A percentile compares a stretch with the other conserved stretches of the same genome.
Evolutionary conservation across 768 basidiomycete genomes (phyloP).

Genomic region (Xerocomus spinulosus): DNA sequence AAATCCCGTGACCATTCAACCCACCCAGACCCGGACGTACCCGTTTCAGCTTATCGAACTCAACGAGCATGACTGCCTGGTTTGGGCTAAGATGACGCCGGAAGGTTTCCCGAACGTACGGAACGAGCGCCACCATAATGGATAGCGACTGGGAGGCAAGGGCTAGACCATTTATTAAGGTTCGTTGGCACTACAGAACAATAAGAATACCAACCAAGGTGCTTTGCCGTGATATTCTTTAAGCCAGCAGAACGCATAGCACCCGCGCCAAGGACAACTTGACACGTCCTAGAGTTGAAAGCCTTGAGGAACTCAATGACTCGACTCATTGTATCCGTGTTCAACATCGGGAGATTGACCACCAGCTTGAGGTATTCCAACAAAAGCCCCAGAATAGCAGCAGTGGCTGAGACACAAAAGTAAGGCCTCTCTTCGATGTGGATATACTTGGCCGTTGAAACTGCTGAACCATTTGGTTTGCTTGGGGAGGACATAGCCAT

Average conservation of each 20-base stretch:
- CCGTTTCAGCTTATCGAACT: slow-evolving; percentile 97
- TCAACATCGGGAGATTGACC: slow-evolving; percentile 81
- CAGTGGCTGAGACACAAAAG: slow-evolving; percentile 82
- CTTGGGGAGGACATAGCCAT: slow-evolving; percentile 11
- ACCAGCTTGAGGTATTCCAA: slow-evolving; percentile 86
- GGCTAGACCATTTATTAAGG: slow-evolving; percentile 43
- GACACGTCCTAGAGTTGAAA: slow-evolving; percentile 97
- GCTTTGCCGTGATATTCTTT: slow-evolving; percentile 98
- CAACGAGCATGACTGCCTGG: slow-evolving; percentile 94
- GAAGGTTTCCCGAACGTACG: slow-evolving; percentile 93
- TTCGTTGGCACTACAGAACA: slow-evolving; percentile 18
- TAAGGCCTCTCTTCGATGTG: slow-evolving; percentile 81
- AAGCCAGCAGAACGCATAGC: slow-evolving; percentile 98
- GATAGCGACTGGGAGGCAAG: slow-evolving; percentile 95
- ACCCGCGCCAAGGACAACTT: slow-evolving; percentile 95
- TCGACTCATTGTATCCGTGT: slow-evolving; percentile 92
- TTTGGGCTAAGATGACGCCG: slow-evolving; percentile 89
- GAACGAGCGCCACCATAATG: slow-evolving; percentile 89
- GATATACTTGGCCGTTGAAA: slow-evolving; percentile 50
- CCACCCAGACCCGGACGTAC: slow-evolving; percentile 41
- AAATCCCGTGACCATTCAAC: slow-evolving; percentile 1
- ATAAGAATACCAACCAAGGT: slow-evolving; percentile 61
- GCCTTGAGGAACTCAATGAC: slow-evolving; percentile 95
- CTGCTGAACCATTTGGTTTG: slow-evolving; percentile 19
- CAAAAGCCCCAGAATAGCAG: slow-evolving; percentile 65